Evolutionary conservation across 306 rosid species (phyloP).

Genomic region (Sicyos edulis): DNA sequence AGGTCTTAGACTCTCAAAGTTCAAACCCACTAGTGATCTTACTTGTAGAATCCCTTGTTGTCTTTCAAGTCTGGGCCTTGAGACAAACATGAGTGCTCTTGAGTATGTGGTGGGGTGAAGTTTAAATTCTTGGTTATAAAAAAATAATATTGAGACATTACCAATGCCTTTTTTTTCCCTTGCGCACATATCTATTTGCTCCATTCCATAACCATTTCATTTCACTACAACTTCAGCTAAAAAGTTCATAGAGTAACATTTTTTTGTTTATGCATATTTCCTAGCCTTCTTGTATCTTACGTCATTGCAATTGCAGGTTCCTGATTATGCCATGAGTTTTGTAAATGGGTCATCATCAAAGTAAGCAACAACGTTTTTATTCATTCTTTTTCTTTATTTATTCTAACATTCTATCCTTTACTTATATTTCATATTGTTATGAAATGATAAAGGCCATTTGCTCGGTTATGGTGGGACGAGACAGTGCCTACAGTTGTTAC

Average conservation of each 20-base stretch:
- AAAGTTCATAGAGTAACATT: background rate
- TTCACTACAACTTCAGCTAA: no score
- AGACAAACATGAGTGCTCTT: no score
- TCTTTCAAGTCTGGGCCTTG: no score
- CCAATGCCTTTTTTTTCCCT: no score
- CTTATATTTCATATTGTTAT: background rate
- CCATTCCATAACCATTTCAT: no score
- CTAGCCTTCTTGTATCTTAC: background rate
- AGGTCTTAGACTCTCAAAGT: no score
- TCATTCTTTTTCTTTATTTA: background rate
- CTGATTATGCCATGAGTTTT: conserved; percentile 68
- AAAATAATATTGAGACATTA: no score
- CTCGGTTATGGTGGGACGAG: conserved; percentile 49
- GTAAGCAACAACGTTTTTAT: conserved; percentile 31
- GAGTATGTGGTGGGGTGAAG: no score
- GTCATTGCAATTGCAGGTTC: conserved; percentile 40
- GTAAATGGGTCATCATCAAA: conserved; percentile 59
- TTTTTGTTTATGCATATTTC: background rate
- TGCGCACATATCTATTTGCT: no score
- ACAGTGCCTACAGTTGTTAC: conserved; percentile 46
- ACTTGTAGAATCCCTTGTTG: no score
- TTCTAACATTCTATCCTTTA: background rate
- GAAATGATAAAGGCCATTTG: conserved; percentile 35
- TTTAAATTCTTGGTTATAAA: no score
- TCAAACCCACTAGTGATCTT: no score